Evolutionary conservation across 2,329 filamentous ascomycete genomes (phyloP), one percentile per base, ranked within the genome.

Genomic region (Dryadomyces sulphureus): DNA sequence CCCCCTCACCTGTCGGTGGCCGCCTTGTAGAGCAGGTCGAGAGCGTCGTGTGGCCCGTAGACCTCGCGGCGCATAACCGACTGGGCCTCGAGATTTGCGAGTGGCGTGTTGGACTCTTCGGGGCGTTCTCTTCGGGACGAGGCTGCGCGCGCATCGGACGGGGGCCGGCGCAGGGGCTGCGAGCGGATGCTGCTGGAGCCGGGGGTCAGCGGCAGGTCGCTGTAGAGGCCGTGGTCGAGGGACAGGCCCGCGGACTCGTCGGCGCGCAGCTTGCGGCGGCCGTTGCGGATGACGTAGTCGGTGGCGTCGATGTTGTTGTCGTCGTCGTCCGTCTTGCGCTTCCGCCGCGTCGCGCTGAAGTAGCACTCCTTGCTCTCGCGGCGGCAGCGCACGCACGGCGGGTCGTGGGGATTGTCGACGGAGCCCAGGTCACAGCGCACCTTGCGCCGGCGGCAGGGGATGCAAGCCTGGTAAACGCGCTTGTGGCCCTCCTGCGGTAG

Each of bases 291-390:
- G 48, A 82, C 76, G 60, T 85, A 85, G 52, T 86, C 81, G 54
- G 78, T 75, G 48, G 68, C 67, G 21, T 63, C 75, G 9, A 82
- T 76, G 54, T 78, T 75, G 48, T 68, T 67, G 24, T 62, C 75
- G 54, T 84, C 69, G 54, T 71, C 77, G 41, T n/a, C n/a, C n/a
- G 73, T 73, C 71, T 92, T 93, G 60, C 88, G 79, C 77, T 96
- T 96, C 59, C 92, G 80, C 43, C 92, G 76, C 27, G 89, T 96
- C 19, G 88, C 86, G 51, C 88, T 94, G 69, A 98, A 98, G 72
- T 83, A 94, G 69, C 92, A 98, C 57, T 94, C 83, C 63, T 96
- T 96, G 67, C 82, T 87, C 69, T 98, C 92, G 54, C 92, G 81
- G 45, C 88, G 82, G 62, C 92, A 98, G 59, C 92, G 80, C 49